Base-by-base conservation (phyloP, 176 grass and related monocot genomes). In the Saccharum officinarum region DNA sequence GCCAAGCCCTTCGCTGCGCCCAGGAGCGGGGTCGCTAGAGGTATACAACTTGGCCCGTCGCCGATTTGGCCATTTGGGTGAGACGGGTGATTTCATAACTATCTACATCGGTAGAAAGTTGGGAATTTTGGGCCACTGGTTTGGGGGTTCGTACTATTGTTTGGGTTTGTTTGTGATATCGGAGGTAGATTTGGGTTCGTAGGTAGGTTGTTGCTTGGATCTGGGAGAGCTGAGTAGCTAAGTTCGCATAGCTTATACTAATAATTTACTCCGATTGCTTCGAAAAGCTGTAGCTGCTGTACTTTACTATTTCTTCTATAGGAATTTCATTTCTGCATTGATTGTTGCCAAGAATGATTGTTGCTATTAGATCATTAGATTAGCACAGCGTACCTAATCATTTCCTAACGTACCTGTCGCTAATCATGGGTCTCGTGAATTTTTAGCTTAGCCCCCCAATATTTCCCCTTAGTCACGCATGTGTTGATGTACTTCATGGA, bases 1-100 rank as follows among this genome's bases (percentile, higher is more conserved):
- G 72, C 9, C 33, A 90, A 87, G 80, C 71, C 85, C 25, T 72
- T 92, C 57, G 39, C 17, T 61, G 47, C 10, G 2, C 76, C 8
- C 37, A 78, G 41, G 74, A 84, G 41, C 66, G 42, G 31, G 31
- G 0, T 76, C 74, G 22, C 64, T 59, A 44, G 22, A 89, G 92
- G 92, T 91, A 74, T 73, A 25, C 28, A n/a, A n/a, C 61, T 28
- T 16, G 8, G 15, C 84, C 72, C 47, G 50, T 23, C 17, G 71
- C 45, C 30, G 64, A 55, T n/a, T 34, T 83, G 28, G 28, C 28
- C 28, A 28, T 28, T 28, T 28, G 28, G 28, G 28, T 28, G 28
- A 28, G 28, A 28, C 28, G 28, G 28, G 28, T 28, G 28, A 28
- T 28, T 28, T 28, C 28, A 28, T 28, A 28, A 28, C 7, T 59